Evolutionary conservation across 176 grass and related monocot genomes (phyloP).

Genomic region (Zoysia japonica): DNA sequence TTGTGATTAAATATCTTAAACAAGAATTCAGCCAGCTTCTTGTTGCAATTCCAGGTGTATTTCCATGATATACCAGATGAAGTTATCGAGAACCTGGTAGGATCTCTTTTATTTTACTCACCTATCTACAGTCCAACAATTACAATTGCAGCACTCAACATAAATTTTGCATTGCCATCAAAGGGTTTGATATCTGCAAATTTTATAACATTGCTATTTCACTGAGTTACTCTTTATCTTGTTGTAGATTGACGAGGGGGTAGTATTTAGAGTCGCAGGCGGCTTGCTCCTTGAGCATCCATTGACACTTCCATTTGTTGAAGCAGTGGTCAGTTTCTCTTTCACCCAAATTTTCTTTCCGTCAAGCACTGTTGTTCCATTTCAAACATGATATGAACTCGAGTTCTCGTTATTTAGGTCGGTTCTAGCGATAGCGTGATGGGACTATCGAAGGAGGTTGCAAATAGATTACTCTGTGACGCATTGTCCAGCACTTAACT

Average conservation of each 20-base stretch:
- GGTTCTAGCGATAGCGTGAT: conserved; percentile 84
- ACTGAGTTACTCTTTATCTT: not conserved
- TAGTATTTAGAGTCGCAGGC: conserved; percentile 88
- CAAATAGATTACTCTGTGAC: conserved; percentile 65
- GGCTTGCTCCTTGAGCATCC: conserved; percentile 89
- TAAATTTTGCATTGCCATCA: not conserved
- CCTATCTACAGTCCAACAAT: not conserved
- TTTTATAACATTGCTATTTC: not conserved
- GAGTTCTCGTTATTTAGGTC: conserved; percentile 42
- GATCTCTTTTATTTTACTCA: not conserved
- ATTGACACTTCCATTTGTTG: conserved; percentile 79
- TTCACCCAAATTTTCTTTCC: not conserved
- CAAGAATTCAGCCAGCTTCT: conserved; percentile 14
- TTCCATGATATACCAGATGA: conserved; percentile 96
- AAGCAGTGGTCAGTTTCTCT: conserved; percentile 77
- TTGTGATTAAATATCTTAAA: not conserved
- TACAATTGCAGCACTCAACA: not conserved
- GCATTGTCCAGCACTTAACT: conserved; percentile 26
- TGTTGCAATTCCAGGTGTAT: conserved; percentile 60
- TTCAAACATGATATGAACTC: conserved; percentile 9
- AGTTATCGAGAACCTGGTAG: conserved; percentile 85
- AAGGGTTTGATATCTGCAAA: not conserved
- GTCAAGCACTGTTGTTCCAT: conserved; percentile 8
- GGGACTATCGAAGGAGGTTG: conserved; percentile 77
- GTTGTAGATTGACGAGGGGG: conserved; percentile 76